Conservation (phyloP, 306 rosid genomes). For the Inga oerstediana region DNA sequence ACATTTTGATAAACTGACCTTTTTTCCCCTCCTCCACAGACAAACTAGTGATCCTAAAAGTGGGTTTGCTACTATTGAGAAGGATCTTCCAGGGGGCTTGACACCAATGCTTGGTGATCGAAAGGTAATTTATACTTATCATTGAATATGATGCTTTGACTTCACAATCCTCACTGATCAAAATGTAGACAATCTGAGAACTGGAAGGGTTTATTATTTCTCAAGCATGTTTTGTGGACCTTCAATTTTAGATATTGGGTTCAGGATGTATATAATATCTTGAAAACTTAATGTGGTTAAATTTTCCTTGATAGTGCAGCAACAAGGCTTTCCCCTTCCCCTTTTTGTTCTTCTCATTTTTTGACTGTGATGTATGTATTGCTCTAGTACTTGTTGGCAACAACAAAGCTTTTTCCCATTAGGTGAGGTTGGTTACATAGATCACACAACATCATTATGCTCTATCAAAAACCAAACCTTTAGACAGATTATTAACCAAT, state of each 20-base stretch:
- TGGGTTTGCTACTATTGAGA: constrained; percentile 97
- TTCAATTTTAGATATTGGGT: neutral
- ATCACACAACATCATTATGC: too few relatives aligned
- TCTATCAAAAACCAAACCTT: too few relatives aligned
- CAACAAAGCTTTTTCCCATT: too few relatives aligned
- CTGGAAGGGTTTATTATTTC: neutral
- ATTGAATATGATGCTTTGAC: neutral
- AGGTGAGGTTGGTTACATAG: too few relatives aligned
- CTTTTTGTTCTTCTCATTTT: neutral
- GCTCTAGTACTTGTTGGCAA: neutral
- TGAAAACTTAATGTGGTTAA: neutral
- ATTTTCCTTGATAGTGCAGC: neutral
- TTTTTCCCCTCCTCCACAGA: constrained; percentile 34
- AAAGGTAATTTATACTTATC: constrained; percentile 55
- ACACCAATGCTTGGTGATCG: constrained; percentile 99
- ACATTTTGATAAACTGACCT: neutral
- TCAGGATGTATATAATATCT: neutral
- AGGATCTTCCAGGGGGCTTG: constrained; percentile 87
- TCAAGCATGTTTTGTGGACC: constrained; percentile 1
- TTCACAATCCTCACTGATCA: neutral
- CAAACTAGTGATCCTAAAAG: constrained; percentile 95
- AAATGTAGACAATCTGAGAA: neutral
- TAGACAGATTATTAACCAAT: too few relatives aligned
- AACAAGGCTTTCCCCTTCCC: neutral
- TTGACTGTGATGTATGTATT: neutral